Base-by-base conservation (phyloP, 768 basidiomycete genomes). In the Boletus pseudo-olivaceus region DNA sequence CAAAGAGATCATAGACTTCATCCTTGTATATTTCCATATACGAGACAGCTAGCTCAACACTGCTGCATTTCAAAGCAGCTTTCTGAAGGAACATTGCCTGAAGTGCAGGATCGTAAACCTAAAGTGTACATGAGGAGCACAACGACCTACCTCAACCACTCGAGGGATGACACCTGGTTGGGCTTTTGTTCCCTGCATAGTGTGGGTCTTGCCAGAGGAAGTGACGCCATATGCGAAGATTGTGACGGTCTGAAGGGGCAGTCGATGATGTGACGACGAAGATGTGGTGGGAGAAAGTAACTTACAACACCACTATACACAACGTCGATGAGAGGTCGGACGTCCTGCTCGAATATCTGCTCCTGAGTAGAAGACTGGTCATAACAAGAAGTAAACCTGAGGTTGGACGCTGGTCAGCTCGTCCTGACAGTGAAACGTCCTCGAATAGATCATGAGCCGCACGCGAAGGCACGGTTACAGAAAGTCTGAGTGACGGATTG, bases 1-100 rank as follows among this genome's bases (percentile, higher is more conserved):
- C 89, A 4, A 95, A 78, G 26, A 96, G 78, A 66, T 94, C 93
- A 62, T 90, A 94, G 4, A 89, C 87, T 57, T 95, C 93, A 64
- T 95, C 92, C 64, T 90, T 90, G 72, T 93, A 91, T 49, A 95
- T 91, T 67, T 95, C 92, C 82, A 91, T 88, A 57, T 93, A 93
- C 1, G 88, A 88, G 14, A 88, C 74, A 6, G 76, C 63, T 23
- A 85, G 71, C 1, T 77, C 75, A 5, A 83, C 76, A 35, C 76
- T 68, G 40, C 78, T 74, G 43, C 73, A 65, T 42, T 71, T 63
- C 41, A 78, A 64, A 20, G 67, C 47, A 46, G 68, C 59, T 62
- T 76, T 77, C 64, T 77, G 77, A 49, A 77, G 75, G 63, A 86
- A 85, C 68, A 89, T 79, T 1, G 78, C 79, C 83, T 85, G 38